These are phyloP conservation scores for Penicillium cataractarum DNA, from an alignment of 495 filamentous ascomycete species.

Conservation along the genomic window DNA sequence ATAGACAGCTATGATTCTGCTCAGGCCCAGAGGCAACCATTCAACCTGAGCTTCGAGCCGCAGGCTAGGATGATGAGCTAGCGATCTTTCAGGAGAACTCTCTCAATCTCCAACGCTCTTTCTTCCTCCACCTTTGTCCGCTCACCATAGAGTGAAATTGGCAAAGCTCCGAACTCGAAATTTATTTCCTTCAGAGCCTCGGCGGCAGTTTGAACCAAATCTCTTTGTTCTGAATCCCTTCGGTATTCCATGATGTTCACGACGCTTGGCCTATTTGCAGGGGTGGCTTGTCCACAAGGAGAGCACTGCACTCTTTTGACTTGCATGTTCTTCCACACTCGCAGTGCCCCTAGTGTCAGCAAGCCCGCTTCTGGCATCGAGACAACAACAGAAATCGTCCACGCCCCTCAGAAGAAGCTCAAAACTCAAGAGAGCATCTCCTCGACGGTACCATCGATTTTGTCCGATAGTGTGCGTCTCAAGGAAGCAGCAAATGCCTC, in stretches of 20 bases:
- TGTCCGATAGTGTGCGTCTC: not conserved
- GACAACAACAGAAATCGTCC: not conserved
- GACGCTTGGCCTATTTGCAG: constrained; percentile 65
- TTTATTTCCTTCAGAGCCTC: not conserved
- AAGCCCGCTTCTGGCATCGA: not conserved
- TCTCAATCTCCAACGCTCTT: not conserved
- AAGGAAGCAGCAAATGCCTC: not conserved
- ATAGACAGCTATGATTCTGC: not conserved
- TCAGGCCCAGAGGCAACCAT: not conserved
- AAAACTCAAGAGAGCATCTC: constrained; percentile 1
- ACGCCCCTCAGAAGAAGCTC: constrained; percentile 14
- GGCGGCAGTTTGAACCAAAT: not conserved
- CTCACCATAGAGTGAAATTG: not conserved
- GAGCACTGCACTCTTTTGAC: constrained; percentile 56
- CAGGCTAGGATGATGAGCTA: not conserved
- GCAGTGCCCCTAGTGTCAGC: not conserved
- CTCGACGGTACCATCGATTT: not conserved
- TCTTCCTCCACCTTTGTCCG: constrained; percentile 5
- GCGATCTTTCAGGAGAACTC: not conserved
- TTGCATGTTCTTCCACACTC: constrained; percentile 63
- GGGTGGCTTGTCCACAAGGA: constrained; percentile 65
- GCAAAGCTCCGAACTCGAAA: not conserved
- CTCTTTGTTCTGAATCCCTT: constrained; percentile 22
- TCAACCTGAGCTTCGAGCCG: not conserved
- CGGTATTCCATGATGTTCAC: constrained; percentile 60